Evolutionary conservation across 495 filamentous ascomycete genomes (phyloP), one percentile per base, ranked within the genome.

Genomic region (Amphirosellinia nigrospora): DNA sequence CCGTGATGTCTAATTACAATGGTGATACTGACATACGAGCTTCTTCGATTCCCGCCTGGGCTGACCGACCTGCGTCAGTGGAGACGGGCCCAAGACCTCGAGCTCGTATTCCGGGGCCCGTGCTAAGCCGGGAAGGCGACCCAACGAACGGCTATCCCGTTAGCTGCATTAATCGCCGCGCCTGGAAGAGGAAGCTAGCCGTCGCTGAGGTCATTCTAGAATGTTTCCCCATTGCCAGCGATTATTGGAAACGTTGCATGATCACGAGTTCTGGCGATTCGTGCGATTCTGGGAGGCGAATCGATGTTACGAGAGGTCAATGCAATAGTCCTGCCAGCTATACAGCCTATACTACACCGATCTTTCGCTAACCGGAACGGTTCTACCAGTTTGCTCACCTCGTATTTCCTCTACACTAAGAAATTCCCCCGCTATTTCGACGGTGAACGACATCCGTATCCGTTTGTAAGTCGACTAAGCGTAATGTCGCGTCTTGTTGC

Each of bases 21-120:
- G 63, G 63, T 34, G 46, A 65, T 65, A 65, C 63, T 52, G 63
- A 62, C 66, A 69, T 69, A 69, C 66, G 66, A 69, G 66, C 43
- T 58, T 50, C 34, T 53, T 53, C 53, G 26, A 56, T 34, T 41
- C 50, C 56, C 50, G 34, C 21, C n/a, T 16, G 26, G 28, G 13
- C n/a, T n/a, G n/a, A 55, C 66, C 53, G 56, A 62, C 66, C 19
- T 62, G 56, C 45, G 43, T 61, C 52, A 19, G 56, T 62, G 66
- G 66, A 41, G 56, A 65, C 63, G 15, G 11, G 21, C 32, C 46
- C 28, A 65, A 48, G n/a, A 61, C 9, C 30, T 53, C 28, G 41
- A 62, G 66, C 66, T 69, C 66, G 66, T 69, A 69, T 69, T 69
- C 46, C 46, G 26, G 46, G 46, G 46, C 11, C 63, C 3, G 9